These are phyloP conservation scores for Achlya hypogyna DNA, from an alignment of 352 stramenopile species.

Conservation along the genomic window DNA sequence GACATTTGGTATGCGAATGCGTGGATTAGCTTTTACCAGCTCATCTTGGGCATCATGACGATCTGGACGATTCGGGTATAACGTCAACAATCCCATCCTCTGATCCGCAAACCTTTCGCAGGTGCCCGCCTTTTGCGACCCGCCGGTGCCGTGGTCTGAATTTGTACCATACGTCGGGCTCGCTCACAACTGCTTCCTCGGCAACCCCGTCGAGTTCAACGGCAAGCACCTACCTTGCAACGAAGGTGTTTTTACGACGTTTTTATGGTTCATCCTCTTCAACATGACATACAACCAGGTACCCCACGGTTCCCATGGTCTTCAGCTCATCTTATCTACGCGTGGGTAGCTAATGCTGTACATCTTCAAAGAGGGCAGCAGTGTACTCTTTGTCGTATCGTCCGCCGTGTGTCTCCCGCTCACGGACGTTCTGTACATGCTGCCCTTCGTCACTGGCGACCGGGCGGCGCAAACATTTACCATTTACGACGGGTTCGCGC, in stretches of 20 bases:
- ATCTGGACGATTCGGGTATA: slow-evolving; percentile 21
- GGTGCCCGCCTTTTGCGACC: slow-evolving; percentile 18
- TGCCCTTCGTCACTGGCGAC: slow-evolving; percentile 14
- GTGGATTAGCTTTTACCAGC: slow-evolving; percentile 21
- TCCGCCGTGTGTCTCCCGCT: slow-evolving; percentile 18
- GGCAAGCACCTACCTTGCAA: slow-evolving; percentile 4
- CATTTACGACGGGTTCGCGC: slow-evolving; percentile 20
- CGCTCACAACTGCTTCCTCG: slow-evolving; percentile 18
- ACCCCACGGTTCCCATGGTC: not conserved
- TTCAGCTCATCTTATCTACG: not conserved
- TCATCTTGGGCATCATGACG: slow-evolving; percentile 21
- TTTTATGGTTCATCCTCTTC: slow-evolving; percentile 22
- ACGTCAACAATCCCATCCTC: not conserved
- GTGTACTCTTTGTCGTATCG: slow-evolving; percentile 25
- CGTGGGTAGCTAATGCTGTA: slow-evolving; percentile 21
- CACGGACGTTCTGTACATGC: slow-evolving; percentile 19
- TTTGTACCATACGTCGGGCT: slow-evolving; percentile 11
- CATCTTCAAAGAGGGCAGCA: slow-evolving; percentile 23
- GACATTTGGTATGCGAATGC: slow-evolving; percentile 25
- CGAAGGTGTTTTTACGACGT: slow-evolving; percentile 11
- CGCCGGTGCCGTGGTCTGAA: slow-evolving; percentile 17
- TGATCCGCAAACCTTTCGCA: slow-evolving; percentile 1
- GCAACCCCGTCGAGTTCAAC: slow-evolving; percentile 16
- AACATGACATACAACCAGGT: slow-evolving; percentile 24
- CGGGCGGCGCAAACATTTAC: slow-evolving; percentile 15